Base-by-base conservation (phyloP, 164 flowering plant genomes). In the Kalanchoe fedtschenkoi region DNA sequence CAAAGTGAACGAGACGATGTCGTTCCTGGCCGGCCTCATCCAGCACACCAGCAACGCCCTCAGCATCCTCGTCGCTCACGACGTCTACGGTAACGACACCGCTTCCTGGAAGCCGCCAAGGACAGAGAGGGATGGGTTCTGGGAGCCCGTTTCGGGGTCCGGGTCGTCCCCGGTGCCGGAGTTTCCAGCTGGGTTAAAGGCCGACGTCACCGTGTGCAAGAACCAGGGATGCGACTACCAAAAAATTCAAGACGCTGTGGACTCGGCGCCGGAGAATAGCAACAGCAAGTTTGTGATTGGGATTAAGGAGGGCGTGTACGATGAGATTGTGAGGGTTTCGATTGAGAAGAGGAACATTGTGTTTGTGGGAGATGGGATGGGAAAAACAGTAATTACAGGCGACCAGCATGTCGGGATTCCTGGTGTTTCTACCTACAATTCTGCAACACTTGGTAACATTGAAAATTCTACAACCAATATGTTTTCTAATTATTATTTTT, bases 351-450 rank as follows among this genome's bases (percentile, higher is more conserved):
- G 17, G 66, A 81, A 87, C 61, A 70, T 89, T 44, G 88, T 91
- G 37, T 85, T 91, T 62, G 44, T 85, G 66, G 98, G 98, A 0
- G 96, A 91, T 64, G 98, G 96, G 8, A 83, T 79, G 73, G 96
- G 93, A 15, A 89, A 86, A 77, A 89, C 91, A 5, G 84, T 92
- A 58, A 92, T 92, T 73, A 83, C 95, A 0, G 96, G 96, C 1
- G 72, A 82, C 0, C 26, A 66, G 65, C 76, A 70, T 41, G 81
- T 69, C 10, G 86, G 77, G 13, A 69, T 60, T 56, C 74, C 67
- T 8, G 93, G 96, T 0, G 51, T 87, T 24, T 69, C 83, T 8
- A 92, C 98, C 1, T 83, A 82, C 72, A 73, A 80, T 35, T 69
- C 89, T 0, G 89, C 98, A 2, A 89, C 96, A 0, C 84, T 91